Base-by-base conservation (phyloP, 176 grass and related monocot genomes). In the Saccharum spontaneum region DNA sequence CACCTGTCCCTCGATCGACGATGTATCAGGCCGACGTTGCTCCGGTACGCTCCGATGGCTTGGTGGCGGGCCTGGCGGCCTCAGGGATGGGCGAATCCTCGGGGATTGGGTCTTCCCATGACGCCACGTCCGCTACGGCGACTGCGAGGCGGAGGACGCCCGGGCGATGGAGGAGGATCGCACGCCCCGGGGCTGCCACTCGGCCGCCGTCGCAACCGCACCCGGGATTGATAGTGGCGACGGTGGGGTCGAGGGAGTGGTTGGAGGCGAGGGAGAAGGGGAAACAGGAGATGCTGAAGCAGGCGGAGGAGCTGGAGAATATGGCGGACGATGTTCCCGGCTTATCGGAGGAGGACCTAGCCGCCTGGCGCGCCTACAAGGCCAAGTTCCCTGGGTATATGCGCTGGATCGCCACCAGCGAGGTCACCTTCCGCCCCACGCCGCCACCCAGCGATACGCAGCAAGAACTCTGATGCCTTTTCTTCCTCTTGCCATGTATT, bases 121-220 rank as follows among this genome's bases (percentile, higher is more conserved):
- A 20, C 6, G 20, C 20, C 18, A 8, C 20, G 20, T 22, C 54
- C 60, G 7, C 60, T 11, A 24, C 57, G 13, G 3, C 38, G 38
- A 2, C 57, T 38, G 8, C 8, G 39, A 79, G 23, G 60, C 41
- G 43, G 77, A 44, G 59, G 59, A 65, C 39, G 24, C 77, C 40
- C 8, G 77, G 60, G 39, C 17, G n/a, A 41, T 64, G 77, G 77
- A 79, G 39, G 43, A 79, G 77, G 39, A 79, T 79, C n/a, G 38
- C 59, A 11, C 76, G 76, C 38, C n/a, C 38, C 4, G 0, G 23
- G 23, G 11, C n/a, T 26, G 23, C 1, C 6, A 8, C 71, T 7
- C 43, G 14, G 18, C 57, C 57, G 57, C 57, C 57, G 26, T 14
- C 62, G 10, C 24, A 31, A 28, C 26, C 62, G 26, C 23, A 13